Evolutionary conservation across 345 rosid species (phyloP).

Genomic region (Corymbia maculata): DNA sequence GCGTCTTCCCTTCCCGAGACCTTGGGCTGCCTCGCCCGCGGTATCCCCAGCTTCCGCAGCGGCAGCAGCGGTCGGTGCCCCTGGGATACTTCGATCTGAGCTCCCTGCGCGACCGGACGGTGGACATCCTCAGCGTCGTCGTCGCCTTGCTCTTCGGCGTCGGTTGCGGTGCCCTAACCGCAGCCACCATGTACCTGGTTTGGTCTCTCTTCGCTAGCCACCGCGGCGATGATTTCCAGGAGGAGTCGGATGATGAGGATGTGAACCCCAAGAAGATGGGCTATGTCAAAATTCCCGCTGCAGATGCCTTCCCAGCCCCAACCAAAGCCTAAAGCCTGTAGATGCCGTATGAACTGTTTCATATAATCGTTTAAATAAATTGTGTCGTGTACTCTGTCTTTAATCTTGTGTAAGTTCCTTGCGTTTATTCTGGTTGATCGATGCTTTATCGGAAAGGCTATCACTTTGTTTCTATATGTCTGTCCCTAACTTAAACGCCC

Average conservation of each 20-base stretch:
- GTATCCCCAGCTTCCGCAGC: slow-evolving; percentile 1
- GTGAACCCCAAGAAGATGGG: slow-evolving; percentile 63
- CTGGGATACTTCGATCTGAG: slow-evolving; percentile 29
- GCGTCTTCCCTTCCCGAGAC: slow-evolving; percentile 13
- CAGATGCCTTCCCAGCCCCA: background rate
- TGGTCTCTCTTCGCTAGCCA: slow-evolving; percentile 59
- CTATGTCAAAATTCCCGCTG: slow-evolving; percentile 56
- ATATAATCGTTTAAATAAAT: background rate
- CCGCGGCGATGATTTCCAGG: slow-evolving; percentile 27
- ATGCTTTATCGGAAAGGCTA: background rate
- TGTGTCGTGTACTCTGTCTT: background rate
- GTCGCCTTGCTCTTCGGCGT: slow-evolving; percentile 83
- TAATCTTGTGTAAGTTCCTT: background rate
- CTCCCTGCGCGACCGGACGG: slow-evolving; percentile 70
- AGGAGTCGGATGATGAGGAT: slow-evolving; percentile 26
- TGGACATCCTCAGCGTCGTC: slow-evolving; percentile 84
- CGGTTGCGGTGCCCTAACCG: slow-evolving; percentile 92
- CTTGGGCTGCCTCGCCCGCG: slow-evolving; percentile 2
- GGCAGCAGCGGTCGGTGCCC: background rate
- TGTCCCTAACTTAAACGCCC: background rate
- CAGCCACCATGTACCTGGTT: slow-evolving; percentile 74
- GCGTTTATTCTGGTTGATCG: background rate
- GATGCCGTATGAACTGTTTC: background rate
- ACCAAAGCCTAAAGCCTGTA: background rate
- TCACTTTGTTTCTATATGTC: background rate